Conservation (phyloP, 805 yeast species). For the Ogataea nitratoaversa region DNA sequence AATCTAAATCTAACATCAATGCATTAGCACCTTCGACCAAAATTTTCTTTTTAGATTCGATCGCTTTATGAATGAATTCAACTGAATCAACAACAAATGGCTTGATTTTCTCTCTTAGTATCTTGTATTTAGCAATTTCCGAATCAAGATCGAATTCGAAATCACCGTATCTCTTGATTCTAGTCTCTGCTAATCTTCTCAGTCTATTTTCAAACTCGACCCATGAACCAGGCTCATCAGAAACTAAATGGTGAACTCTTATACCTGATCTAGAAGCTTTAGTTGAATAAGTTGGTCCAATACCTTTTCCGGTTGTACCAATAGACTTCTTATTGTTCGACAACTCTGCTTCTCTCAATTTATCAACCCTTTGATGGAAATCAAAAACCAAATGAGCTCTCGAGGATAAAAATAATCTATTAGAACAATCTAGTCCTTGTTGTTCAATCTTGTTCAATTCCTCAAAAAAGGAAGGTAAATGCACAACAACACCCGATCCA, state of each 20-base stretch:
- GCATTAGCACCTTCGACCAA: slow-evolving; percentile 98
- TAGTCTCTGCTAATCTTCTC: slow-evolving; percentile 70
- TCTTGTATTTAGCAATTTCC: slow-evolving; percentile 74
- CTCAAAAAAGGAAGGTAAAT: slow-evolving; percentile 85
- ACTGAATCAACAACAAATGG: slow-evolving; percentile 96
- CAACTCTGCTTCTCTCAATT: slow-evolving; percentile 88
- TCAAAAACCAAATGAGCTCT: slow-evolving; percentile 97
- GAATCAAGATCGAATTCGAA: slow-evolving; percentile 82
- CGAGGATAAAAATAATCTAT: slow-evolving; percentile 80
- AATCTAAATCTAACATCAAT: slow-evolving; percentile 93
- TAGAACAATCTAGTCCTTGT: slow-evolving; percentile 75
- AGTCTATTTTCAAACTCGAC: slow-evolving; percentile 78
- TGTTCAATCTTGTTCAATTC: slow-evolving; percentile 78
- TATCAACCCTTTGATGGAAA: slow-evolving; percentile 96
- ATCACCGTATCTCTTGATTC: slow-evolving; percentile 88
- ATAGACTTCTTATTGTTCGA: slow-evolving; percentile 75
- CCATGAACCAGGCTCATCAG: slow-evolving; percentile 90
- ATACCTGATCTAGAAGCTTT: slow-evolving; percentile 96
- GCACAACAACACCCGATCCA: slow-evolving; percentile 96
- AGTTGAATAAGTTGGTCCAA: slow-evolving; percentile 97
- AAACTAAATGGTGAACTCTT: slow-evolving; percentile 92
- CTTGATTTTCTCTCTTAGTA: slow-evolving; percentile 64
- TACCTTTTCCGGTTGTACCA: slow-evolving; percentile 99
- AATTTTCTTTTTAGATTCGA: slow-evolving; percentile 74
- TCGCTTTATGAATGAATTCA: slow-evolving; percentile 73